Evolutionary conservation across 768 basidiomycete genomes (phyloP), one percentile per base, ranked within the genome.

Genomic region (Strobilomyces dryophilus): DNA sequence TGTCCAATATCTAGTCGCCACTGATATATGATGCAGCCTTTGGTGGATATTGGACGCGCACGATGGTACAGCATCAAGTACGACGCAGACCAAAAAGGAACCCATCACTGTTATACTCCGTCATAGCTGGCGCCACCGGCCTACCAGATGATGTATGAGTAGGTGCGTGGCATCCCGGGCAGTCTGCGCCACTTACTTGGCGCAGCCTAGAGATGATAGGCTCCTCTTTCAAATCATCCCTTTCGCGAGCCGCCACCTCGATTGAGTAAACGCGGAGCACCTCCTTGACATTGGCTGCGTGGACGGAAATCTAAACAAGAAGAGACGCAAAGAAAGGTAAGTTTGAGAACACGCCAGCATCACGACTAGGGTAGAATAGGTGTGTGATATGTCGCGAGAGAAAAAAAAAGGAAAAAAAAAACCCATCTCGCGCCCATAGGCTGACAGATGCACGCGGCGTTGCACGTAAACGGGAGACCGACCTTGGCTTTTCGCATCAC

Each of bases 401-500:
- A 56, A 54, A 29, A 56, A 54, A 37, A 43, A 55, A 56, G 53
- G 24, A 56, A 54, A 37, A 43, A 55, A 52, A 29, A 27, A 36
- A 43, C 52, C 43, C 51, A 57, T 50, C 34, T 18, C 27, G 51
- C 50, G 31, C 44, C 54, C 44, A 42, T 44, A 45, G 47, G 26
- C 51, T 52, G 59, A 55, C 51, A 57, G 58, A 49, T 51, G 45
- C 61, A 60, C 34, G 55, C 56, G 45, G 52, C 42, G 42, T 40
- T 2, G 45, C 43, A 64, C 62, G 61, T 62, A 58, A 58, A 47
- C 37, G 45, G 44, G 15, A 36, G 36, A 71, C 79, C 59, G 52
- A 90, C 89, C 84, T 92, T 95, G 40, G 87, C 94, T 74, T 85
- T 88, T 56, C 94, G 80, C 93, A 95, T 92, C 57, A 94, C 79